Evolutionary conservation across 2,329 filamentous ascomycete genomes (phyloP), one percentile per base, ranked within the genome.

Genomic region (Fusarium sp.): DNA sequence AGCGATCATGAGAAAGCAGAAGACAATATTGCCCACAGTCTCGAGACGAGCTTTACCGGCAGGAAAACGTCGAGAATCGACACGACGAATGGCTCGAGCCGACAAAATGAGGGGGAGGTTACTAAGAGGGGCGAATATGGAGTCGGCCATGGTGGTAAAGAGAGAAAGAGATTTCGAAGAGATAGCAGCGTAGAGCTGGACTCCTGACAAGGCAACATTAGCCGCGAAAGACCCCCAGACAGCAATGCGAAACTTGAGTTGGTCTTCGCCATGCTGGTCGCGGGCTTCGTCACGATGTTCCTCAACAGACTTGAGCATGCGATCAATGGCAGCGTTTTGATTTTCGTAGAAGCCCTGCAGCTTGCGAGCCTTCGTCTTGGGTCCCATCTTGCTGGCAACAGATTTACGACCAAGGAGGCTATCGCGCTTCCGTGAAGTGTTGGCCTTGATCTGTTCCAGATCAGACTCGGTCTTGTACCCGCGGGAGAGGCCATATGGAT

Each of bases 121-220:
- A 78, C 93, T 95, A 78, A 97, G 80, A 14, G 95, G 96, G 79
- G 98, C 96, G 83, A 98, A 98, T 73, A 98, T 87, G 57, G 95
- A 91, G 82, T 99, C 96, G 22, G 95, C 95, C 93, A 97, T 97
- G 71, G 95, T 99, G 22, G 96, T 98, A 85, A 98, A 98, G 51
- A 99, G 90, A 10, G 95, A 97, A 39, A 98, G 88, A n/a, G 95
- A 98, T 51, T 92, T 91, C 0, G 95, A 97, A 1, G 93, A 90
- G 50, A 94, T 89, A 69, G 96, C 96, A 47, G 92, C 96, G 80
- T 97, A 99, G 41, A 98, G 85, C 82, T 99, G 96, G 24, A 99
- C 86, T 8, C 87, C 87, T 0, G 95, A 91, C 11, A 99, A 87
- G 33, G 93, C 70, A 63, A 98, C 81, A 78, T 98, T 98, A 66